A percentile compares a stretch with the other conserved stretches of the same genome.
Conservation (phyloP, 768 basidiomycete species). For the Rhizopogon vulgaris region DNA sequence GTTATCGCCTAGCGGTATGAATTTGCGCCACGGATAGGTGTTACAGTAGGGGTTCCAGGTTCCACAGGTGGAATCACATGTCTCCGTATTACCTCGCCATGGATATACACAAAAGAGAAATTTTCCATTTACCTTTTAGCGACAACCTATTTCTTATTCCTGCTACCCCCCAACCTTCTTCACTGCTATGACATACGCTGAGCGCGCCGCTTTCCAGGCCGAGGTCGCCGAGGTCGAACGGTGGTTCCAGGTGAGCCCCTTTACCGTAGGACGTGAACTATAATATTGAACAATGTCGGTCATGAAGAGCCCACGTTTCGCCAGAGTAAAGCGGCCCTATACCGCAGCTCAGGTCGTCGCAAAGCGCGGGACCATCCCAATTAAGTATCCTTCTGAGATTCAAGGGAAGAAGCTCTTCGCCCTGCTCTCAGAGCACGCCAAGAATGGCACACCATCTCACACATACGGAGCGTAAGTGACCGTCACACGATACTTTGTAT, state of each 20-base stretch:
- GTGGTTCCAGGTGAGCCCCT: constrained; percentile 81
- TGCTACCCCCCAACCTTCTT: constrained; percentile 11
- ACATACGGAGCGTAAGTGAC: constrained; percentile 95
- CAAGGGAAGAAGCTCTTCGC: constrained; percentile 84
- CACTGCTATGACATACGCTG: constrained; percentile 47
- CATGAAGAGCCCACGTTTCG: constrained; percentile 79
- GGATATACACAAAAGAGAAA: background rate
- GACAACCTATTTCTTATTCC: constrained; percentile 17
- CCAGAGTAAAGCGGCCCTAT: constrained; percentile 84
- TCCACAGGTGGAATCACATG: constrained; percentile 41
- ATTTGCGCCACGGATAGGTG: background rate
- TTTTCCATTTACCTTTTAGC: background rate
- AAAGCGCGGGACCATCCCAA: constrained; percentile 83
- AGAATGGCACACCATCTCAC: constrained; percentile 76
- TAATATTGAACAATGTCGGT: background rate
- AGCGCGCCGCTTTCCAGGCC: constrained; percentile 63
- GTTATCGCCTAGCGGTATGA: background rate
- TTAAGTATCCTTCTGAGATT: constrained; percentile 80
- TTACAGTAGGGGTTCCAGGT: constrained; percentile 8
- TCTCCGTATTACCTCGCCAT: constrained; percentile 6
- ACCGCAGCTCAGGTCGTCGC: constrained; percentile 89
- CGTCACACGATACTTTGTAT: background rate
- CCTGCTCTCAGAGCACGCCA: constrained; percentile 70
- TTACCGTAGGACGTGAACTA: background rate
- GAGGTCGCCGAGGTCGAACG: constrained; percentile 83